Evolutionary conservation across 805 yeast genomes (phyloP).

Genomic region (Candida multigemmis): DNA sequence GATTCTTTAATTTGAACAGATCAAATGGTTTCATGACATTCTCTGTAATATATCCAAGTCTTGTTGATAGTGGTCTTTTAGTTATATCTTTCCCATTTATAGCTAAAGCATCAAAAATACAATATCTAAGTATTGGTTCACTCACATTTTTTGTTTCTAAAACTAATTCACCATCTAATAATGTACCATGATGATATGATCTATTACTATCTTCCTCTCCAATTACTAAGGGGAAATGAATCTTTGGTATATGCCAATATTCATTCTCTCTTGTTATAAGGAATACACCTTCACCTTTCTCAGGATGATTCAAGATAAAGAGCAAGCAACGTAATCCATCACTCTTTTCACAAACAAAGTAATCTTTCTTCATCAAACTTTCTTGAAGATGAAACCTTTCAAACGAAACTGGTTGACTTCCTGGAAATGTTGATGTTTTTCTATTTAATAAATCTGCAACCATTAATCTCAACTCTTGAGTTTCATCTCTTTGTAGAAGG

Average conservation of each 20-base stretch:
- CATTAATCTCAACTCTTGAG: conserved; percentile 56
- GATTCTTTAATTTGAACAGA: conserved; percentile 56
- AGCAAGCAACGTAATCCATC: conserved; percentile 87
- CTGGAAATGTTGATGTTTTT: conserved; percentile 62
- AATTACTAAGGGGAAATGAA: conserved; percentile 67
- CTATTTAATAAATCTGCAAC: conserved; percentile 56
- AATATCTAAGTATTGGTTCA: conserved; percentile 49
- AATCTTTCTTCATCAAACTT: conserved; percentile 61
- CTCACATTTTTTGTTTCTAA: conserved; percentile 55
- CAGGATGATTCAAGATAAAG: conserved; percentile 56
- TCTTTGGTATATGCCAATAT: conserved; percentile 68
- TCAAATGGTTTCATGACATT: conserved; percentile 77
- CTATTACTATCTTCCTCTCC: conserved; percentile 37
- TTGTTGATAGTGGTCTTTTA: conserved; percentile 63
- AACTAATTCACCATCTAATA: conserved; percentile 92
- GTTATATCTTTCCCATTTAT: conserved; percentile 68
- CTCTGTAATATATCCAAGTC: conserved; percentile 81
- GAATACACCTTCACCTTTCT: conserved; percentile 81
- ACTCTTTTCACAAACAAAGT: conserved; percentile 90
- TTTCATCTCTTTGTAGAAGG: conserved; percentile 62
- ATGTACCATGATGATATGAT: conserved; percentile 74
- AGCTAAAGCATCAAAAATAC: conserved; percentile 88
- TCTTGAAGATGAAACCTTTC: conserved; percentile 61
- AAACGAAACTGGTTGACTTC: conserved; percentile 94
- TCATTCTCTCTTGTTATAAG: conserved; percentile 85